Evolutionary conservation across 345 rosid genomes (phyloP), one percentile per base, ranked within the genome.

Genomic region (Conringia planisiliqua): DNA sequence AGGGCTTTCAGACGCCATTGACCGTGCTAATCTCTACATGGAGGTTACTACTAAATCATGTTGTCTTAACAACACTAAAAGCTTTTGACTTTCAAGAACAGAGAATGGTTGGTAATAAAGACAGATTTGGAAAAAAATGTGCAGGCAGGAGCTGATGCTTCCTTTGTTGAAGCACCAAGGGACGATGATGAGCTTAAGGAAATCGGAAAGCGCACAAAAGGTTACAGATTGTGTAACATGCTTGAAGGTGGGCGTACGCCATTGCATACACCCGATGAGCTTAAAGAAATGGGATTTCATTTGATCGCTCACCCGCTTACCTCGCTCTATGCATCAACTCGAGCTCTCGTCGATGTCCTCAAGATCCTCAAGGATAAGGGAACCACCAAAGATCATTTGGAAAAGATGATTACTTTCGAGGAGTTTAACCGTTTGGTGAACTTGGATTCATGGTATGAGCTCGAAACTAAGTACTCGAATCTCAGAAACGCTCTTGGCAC

Each of bases 21-120:
- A 79, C 59, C 81, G 87, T 68, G 87, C 84, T 35, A 85, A 79
- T 76, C 86, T 84, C 60, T 85, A 87, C 79, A 73, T 82, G 81
- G 87, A 82, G 83, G 84, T 61, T 38, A 51, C 46, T 14, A 4
- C 27, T 60, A 54, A 78, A 24, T 6, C 17, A 42, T 32, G 1
- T 48, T 60, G 7, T 62, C 22, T 68, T 22, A 4, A 14, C 10
- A 39, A 18, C 3, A 29, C 44, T 40, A 4, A 10, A 16, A 35
- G 27, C n/a, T 30, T 2, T 24, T 48, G 3, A 56, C 42, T 43
- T 18, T 10, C 8, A 30, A 60, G 39, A 67, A 22, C 4, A 10
- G 22, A 47, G 27, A 58, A 12, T 47, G 32, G 10, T 65, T 26
- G 64, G 14, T 56, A 11, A 29, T 12, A 32, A 36, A 62, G 42